Evolutionary conservation across 2,329 filamentous ascomycete genomes (phyloP).

Genomic region (Penicillium sp.): DNA sequence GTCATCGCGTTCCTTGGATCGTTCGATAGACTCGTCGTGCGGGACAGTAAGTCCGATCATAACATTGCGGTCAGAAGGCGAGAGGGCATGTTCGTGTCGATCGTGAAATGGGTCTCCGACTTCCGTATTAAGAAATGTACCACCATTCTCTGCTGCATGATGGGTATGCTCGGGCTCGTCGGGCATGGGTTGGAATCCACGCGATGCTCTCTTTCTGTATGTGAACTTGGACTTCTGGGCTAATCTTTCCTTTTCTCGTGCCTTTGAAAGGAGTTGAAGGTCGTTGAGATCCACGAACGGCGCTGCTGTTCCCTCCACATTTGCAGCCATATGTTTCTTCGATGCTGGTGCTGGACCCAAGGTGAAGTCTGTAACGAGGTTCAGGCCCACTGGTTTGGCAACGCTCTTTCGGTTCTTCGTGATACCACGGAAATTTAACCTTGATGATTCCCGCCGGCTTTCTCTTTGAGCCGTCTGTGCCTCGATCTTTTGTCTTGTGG

Average conservation of each 20-base stretch:
- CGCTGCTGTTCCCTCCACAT: conserved; percentile 10
- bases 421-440: conserved; percentile 17
- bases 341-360: conserved; percentile 15
- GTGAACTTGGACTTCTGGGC: conserved; percentile 23
- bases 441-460: conserved; percentile 11
- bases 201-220: conserved; percentile 22
- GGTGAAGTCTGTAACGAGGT: conserved; percentile 46
- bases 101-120: conserved; percentile 23
- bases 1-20: conserved; percentile 29
- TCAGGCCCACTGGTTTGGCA: conserved; percentile 40
- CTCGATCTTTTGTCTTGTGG: conserved; percentile 21
- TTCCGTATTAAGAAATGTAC: conserved; percentile 18
- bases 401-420: conserved; percentile 25
- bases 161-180: conserved; percentile 11
- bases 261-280: conserved; percentile 36
- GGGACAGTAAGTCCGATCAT: conserved; percentile 49
- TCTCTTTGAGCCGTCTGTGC: conserved; percentile 7
- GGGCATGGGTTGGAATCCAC: conserved; percentile 24
- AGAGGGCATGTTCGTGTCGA: conserved; percentile 37
- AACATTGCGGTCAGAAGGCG: conserved; percentile 48
- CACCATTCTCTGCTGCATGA: conserved; percentile 3
- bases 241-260: conserved; percentile 34
- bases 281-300: conserved; percentile 41
- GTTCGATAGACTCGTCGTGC: conserved; percentile 30
- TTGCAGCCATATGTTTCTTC: conserved; percentile 1